These are phyloP conservation scores for Glycine latifolia DNA, from an alignment of 306 rosid genomes.

Conservation along the genomic window DNA sequence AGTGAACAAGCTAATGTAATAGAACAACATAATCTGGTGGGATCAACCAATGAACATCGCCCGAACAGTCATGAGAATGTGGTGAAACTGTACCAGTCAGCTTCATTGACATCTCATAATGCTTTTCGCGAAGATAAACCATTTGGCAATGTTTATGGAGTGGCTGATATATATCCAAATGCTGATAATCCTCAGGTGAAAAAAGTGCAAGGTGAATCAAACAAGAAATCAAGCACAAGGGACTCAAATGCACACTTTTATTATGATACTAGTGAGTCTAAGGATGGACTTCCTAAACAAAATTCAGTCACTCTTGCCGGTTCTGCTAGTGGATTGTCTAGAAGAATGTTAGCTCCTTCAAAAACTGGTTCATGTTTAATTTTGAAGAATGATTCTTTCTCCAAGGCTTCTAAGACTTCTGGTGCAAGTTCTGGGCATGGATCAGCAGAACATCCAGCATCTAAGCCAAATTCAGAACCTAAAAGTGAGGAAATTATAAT, in stretches of 20 bases:
- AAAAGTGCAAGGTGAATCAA: not conserved
- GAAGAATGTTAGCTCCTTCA: slow-evolving; percentile 1
- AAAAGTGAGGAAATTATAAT: slow-evolving; percentile 36
- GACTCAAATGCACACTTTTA: not conserved
- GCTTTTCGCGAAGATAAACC: too few species aligned
- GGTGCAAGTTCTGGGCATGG: not conserved
- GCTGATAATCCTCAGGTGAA: too few species aligned
- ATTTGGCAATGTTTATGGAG: too few species aligned
- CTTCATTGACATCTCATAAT: too few species aligned
- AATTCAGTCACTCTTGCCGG: not conserved
- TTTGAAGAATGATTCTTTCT: not conserved
- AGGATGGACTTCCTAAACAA: not conserved
- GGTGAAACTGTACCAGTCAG: not conserved
- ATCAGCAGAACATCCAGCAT: not conserved
- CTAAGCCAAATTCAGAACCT: slow-evolving; percentile 4
- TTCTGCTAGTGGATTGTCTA: not conserved
- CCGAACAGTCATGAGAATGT: not conserved
- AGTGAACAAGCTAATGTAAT: not conserved
- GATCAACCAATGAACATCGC: not conserved
- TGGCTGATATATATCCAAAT: too few species aligned
- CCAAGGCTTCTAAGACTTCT: not conserved
- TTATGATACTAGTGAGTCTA: not conserved
- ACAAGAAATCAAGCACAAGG: not conserved
- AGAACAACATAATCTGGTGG: not conserved
- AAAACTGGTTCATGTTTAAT: not conserved